Evolutionary conservation across 1,284 basidiomycete genomes (phyloP).

Genomic region (Gomphus bonarii): DNA sequence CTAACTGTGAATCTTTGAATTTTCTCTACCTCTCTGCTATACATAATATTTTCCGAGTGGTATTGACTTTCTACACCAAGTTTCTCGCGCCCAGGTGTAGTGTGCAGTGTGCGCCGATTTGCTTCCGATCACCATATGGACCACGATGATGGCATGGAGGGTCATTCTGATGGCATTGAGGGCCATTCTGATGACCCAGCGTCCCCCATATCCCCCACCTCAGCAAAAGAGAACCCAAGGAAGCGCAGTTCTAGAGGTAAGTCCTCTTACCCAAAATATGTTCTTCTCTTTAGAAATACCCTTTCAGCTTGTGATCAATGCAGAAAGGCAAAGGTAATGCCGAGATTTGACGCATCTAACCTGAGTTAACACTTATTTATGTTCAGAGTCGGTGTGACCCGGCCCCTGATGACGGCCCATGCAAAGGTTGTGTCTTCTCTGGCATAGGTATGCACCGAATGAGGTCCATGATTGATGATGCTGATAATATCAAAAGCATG

Average conservation of each 20-base stretch:
- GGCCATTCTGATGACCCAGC: neutral
- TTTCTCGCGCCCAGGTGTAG: neutral
- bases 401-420: conserved; percentile 15
- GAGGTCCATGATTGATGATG: neutral
- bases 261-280: neutral
- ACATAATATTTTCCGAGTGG: neutral
- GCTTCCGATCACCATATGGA: neutral
- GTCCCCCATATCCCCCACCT: neutral
- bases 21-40: neutral
- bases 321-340: conserved; percentile 23
- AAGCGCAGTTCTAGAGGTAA: conserved; percentile 3
- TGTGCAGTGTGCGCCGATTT: neutral
- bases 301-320: conserved; percentile 21
- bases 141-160: conserved; percentile 7
- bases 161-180: neutral
- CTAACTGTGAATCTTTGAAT: neutral
- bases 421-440: conserved; percentile 17
- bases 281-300: neutral
- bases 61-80: neutral
- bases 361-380: neutral
- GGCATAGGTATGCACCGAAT: conserved; percentile 15
- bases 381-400: conserved; percentile 15
- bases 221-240: neutral
- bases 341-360: neutral
- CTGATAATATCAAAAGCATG: conserved; percentile 17